These are phyloP conservation scores for Arabidopsis arenosa DNA, from an alignment of 345 rosid species.

Conservation along the genomic window DNA sequence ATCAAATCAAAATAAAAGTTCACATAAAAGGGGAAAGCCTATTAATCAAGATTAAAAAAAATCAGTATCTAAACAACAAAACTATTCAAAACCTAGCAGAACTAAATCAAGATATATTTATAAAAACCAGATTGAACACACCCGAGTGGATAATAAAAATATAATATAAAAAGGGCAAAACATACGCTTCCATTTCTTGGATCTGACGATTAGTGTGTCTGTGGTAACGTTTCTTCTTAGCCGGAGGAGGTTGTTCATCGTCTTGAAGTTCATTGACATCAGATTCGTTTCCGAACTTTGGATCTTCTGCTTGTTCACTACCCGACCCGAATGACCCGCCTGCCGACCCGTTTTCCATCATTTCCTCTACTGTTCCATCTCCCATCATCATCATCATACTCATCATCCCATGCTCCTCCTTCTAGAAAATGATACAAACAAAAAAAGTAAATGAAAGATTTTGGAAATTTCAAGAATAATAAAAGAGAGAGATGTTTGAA, in stretches of 20 bases:
- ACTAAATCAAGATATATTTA: too few species aligned
- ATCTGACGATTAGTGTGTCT: constrained; percentile 94
- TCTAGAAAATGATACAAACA: constrained; percentile 38
- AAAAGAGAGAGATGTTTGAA: neutral
- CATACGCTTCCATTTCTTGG: constrained; percentile 98
- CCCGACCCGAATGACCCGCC: constrained; percentile 88
- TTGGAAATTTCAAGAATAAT: neutral
- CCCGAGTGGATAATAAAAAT: neutral
- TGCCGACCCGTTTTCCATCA: constrained; percentile 79
- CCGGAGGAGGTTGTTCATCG: constrained; percentile 49
- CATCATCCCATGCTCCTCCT: constrained; percentile 71
- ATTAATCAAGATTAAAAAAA: too few species aligned
- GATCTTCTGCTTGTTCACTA: constrained; percentile 75
- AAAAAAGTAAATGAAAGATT: neutral
- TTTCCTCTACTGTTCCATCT: constrained; percentile 59
- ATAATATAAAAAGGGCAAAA: neutral
- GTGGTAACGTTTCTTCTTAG: constrained; percentile 92
- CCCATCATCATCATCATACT: constrained; percentile 67
- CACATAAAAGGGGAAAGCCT: too few species aligned
- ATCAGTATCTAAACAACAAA: too few species aligned
- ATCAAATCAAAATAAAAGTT: neutral
- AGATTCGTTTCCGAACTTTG: constrained; percentile 68
- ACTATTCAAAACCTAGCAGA: too few species aligned
- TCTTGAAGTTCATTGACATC: constrained; percentile 45
- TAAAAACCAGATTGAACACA: constrained; percentile 2